Base-by-base conservation (phyloP, 257 asterid genomes). In the Handroanthus guayacan region DNA sequence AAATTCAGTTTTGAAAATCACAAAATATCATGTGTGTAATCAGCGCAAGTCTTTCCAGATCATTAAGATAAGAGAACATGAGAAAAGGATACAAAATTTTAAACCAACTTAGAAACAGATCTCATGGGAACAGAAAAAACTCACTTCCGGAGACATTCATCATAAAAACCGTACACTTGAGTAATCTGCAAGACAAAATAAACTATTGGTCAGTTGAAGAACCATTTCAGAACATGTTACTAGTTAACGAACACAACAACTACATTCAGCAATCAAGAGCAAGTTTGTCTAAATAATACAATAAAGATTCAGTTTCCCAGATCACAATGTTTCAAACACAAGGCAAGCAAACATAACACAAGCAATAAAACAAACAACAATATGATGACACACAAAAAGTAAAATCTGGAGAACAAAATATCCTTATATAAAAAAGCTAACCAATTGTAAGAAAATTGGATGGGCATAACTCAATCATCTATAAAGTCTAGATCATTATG, bases 61-160 rank as follows among this genome's bases (percentile, higher is more conserved):
- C 17, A 75, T 57, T 17, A 10, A 11, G 31, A 78, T 43, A 62
- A 45, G 6, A 37, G 18, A 14, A 9, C 6, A 34, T 18, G 13
- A 67, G 79, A 66, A 73, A 31, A 72, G 50, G 63, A 50, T 45
- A 20, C 20, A 69, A 64, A 34, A 62, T 14, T 31, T 5, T 3
- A 47, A 12, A 55, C 60, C n/a, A 66, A 60, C 70, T 43, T 17
- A 44, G 76, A 20, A 69, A 63, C 38, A 50, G 71, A 51, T 60
- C 65, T 67, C 52, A 48, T 31, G 64, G 63, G 48, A 78, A 62
- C 20, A 52, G 16, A 39, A 70, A 67, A 54, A 50, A 86, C 96
- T 90, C 83, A 90, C 96, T 90, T 90, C 80, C 94, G 86, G 72
- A 90, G 83, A 80, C 96, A 90, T 85, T 90, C 96, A 76, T 90